Evolutionary conservation across 2,329 filamentous ascomycete genomes (phyloP), one percentile per base, ranked within the genome.

Genomic region (Botrytis galanthina): DNA sequence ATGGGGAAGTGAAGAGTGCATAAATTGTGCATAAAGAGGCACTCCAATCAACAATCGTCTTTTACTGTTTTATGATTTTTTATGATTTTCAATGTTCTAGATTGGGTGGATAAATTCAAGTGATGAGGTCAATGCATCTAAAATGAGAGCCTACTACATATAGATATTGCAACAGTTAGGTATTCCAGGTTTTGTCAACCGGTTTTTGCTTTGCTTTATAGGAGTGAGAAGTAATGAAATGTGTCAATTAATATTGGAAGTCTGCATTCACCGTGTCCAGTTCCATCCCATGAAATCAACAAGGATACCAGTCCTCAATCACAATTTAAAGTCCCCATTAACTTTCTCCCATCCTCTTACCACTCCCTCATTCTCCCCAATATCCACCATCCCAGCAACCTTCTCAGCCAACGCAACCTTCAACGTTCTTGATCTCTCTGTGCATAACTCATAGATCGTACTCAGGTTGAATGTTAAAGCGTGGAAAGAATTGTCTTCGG

Each of bases 391-490:
- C 29, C 67, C 84, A 1, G 93, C 91, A 29, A 96, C 86, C 70
- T 86, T 88, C 78, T 94, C 92, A 2, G 92, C 90, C 29, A 98
- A 84, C 39, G 84, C 85, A 44, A 88, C 82, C 85, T 98, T 98
- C 78, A 92, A 82, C 20, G 87, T 87, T 67, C 88, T 85, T 60
- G 93, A 89, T 75, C 88, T 87, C 78, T 98, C 95, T 0, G 93
- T 95, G 80, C 93, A 96, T 12, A 98, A 86, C 82, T 98, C 96
- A 81, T 97, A 98, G 78, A 97, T 89, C 0, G 95, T 98, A 18
- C 91, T 90, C 20, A 99, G 83, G 81, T 98, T 98, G 83, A 98
- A 97, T 0, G 97, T 88, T 3, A 97, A 83, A 0, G 93, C 93
- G 75, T 93, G 91, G 73, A 95, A 98, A 0, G 89, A 88, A 59